phyloP scores from a whole-genome alignment of 768 basidiomycete genomes.

The Phylloporus rhodoxanthus region DNA sequence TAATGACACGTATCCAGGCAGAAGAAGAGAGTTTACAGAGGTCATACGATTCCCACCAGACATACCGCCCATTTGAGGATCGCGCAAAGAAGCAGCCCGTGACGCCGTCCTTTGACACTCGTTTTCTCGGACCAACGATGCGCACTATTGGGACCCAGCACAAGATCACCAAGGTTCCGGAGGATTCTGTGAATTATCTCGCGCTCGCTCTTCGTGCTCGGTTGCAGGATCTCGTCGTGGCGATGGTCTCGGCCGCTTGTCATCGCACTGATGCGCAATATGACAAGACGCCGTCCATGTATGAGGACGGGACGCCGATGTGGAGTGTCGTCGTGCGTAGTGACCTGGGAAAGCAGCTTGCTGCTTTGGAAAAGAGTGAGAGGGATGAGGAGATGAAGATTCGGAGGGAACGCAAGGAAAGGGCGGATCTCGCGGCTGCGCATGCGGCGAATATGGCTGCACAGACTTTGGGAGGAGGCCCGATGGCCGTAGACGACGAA shows the following conservation, averaged over 20 bases:
- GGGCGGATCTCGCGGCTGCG: slow-evolving; percentile 65
- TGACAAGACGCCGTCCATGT: slow-evolving; percentile 59
- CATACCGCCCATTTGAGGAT: slow-evolving; percentile 68
- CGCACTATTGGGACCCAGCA: slow-evolving; percentile 61
- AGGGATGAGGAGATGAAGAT: slow-evolving; percentile 77
- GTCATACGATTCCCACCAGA: slow-evolving; percentile 52
- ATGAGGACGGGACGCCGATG: slow-evolving; percentile 67
- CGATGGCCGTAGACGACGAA: slow-evolving; percentile 38
- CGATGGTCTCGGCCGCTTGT: slow-evolving; percentile 60
- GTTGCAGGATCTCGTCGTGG: slow-evolving; percentile 59
- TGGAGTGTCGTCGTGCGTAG: slow-evolving; percentile 75
- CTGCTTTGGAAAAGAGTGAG: slow-evolving; percentile 69
- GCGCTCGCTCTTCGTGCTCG: slow-evolving; percentile 74
- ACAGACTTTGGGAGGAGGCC: slow-evolving; percentile 40
- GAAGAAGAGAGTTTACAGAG: slow-evolving; percentile 81
- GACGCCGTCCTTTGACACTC: slow-evolving; percentile 64
- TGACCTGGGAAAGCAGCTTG: slow-evolving; percentile 75
- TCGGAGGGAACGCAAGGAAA: slow-evolving; percentile 72
- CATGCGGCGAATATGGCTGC: slow-evolving; percentile 60
- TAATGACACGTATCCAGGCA: slow-evolving; percentile 45
- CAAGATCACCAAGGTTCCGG: slow-evolving; percentile 60
- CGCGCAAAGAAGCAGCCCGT: slow-evolving; percentile 71
- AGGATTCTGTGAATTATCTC: slow-evolving; percentile 71
- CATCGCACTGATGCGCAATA: slow-evolving; percentile 71
- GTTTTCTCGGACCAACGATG: slow-evolving; percentile 60